These are phyloP conservation scores for Telopea speciosissima DNA, from an alignment of 177 flowering plant genomes.

Conservation along the genomic window DNA sequence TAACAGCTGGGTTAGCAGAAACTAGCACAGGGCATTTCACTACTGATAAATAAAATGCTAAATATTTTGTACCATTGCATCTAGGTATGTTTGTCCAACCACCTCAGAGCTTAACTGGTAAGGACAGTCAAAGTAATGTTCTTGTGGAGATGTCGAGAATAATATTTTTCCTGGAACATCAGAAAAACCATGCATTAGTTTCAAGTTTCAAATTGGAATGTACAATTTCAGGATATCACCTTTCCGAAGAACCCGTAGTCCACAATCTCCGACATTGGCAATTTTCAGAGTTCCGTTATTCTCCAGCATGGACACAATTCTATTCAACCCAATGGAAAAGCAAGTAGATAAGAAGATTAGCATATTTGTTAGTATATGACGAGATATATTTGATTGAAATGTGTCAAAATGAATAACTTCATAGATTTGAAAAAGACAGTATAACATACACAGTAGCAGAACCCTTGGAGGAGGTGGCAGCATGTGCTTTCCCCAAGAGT, in stretches of 20 bases:
- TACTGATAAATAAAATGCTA: slow-evolving; percentile 1
- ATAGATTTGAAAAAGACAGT: background rate
- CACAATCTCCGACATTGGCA: slow-evolving; percentile 97
- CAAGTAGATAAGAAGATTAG: background rate
- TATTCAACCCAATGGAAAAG: slow-evolving; percentile 16
- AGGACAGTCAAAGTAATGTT: slow-evolving; percentile 96
- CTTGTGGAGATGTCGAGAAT: slow-evolving; percentile 76
- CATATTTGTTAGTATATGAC: background rate
- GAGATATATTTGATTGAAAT: background rate
- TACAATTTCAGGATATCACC: slow-evolving; percentile 29
- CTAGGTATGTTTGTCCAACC: slow-evolving; percentile 72
- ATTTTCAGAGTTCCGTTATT: slow-evolving; percentile 61
- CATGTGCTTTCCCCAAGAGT: slow-evolving; percentile 78
- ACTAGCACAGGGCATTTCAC: background rate
- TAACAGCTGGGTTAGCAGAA: background rate
- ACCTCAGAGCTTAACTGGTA: slow-evolving; percentile 83
- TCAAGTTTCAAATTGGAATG: background rate
- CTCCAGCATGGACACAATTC: slow-evolving; percentile 86
- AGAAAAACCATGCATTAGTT: background rate
- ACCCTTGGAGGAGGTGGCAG: slow-evolving; percentile 72
- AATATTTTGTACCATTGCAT: slow-evolving; percentile 53
- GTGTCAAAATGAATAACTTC: background rate
- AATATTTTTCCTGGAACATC: slow-evolving; percentile 45
- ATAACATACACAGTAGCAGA: slow-evolving; percentile 86
- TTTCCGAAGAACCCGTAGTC: slow-evolving; percentile 55